These are phyloP conservation scores for Penicillium sp. DNA, from an alignment of 2,329 filamentous ascomycete genomes.

Conservation along the genomic window DNA sequence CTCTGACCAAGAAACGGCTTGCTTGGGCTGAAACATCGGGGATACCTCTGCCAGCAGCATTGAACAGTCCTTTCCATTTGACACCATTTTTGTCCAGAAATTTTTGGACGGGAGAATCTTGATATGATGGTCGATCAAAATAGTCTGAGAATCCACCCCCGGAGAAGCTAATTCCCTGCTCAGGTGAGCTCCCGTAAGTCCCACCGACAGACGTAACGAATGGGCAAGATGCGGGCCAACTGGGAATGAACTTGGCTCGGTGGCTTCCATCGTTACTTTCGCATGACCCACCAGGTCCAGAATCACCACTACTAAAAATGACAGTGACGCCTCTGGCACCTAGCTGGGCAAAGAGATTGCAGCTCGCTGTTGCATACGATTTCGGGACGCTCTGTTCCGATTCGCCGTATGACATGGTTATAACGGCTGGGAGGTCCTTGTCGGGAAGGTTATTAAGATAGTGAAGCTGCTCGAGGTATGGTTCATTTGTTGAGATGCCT, in stretches of 20 bases:
- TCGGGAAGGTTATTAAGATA: slow-evolving; percentile 58
- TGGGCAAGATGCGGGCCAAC: slow-evolving; percentile 59
- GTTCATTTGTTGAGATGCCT: slow-evolving; percentile 59
- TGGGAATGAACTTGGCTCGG: slow-evolving; percentile 52
- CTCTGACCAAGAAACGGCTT: slow-evolving; percentile 40
- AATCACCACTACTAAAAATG: slow-evolving; percentile 65
- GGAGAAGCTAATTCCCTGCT: slow-evolving; percentile 55
- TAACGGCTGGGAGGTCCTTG: slow-evolving; percentile 59
- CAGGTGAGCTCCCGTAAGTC: slow-evolving; percentile 54
- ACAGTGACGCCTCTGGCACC: slow-evolving; percentile 66
- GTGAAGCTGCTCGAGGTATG: slow-evolving; percentile 64
- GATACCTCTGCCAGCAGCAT: slow-evolving; percentile 57
- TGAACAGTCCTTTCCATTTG: slow-evolving; percentile 49
- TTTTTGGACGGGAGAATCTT: slow-evolving; percentile 43
- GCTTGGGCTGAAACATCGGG: slow-evolving; percentile 64
- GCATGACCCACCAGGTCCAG: slow-evolving; percentile 58
- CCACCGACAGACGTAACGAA: slow-evolving; percentile 65
- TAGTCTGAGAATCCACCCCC: slow-evolving; percentile 51
- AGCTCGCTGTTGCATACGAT: slow-evolving; percentile 61
- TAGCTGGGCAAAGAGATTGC: slow-evolving; percentile 63
- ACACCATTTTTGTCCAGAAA: slow-evolving; percentile 47
- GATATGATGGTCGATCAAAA: slow-evolving; percentile 51
- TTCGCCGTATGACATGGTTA: slow-evolving; percentile 70
- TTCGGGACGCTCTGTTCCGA: slow-evolving; percentile 63
- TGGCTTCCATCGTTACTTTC: slow-evolving; percentile 57